Percentiles rank a stretch among this genome's conserved stretches.
Conservation (phyloP, 352 stramenopile genomes). For the Globisporangium barbulae region DNA sequence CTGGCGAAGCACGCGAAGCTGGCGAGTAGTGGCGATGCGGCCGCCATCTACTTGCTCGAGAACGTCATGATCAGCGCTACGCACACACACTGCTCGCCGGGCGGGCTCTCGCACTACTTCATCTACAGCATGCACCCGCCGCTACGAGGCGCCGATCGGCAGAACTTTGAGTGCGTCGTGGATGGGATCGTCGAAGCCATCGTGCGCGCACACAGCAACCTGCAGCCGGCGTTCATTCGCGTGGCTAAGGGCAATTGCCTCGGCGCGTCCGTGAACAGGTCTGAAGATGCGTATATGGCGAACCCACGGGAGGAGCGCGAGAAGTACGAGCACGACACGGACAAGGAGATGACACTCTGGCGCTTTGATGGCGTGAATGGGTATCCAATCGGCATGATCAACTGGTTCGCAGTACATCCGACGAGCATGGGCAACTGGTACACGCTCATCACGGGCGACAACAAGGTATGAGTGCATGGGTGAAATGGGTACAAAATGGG, state of each 20-base stretch:
- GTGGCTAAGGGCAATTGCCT: conserved; percentile 64
- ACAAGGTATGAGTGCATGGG: conserved; percentile 54
- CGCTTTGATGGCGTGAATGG: conserved; percentile 78
- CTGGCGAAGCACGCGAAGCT: conserved; percentile 50
- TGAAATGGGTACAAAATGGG: not conserved
- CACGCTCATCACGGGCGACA: conserved; percentile 91
- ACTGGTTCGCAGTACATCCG: conserved; percentile 93
- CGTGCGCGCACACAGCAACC: conserved; percentile 68
- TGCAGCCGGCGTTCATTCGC: conserved; percentile 60
- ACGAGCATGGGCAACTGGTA: conserved; percentile 94
- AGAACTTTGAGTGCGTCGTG: conserved; percentile 91
- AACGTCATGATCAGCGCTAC: conserved; percentile 91
- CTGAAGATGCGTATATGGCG: conserved; percentile 83
- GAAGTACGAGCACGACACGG: conserved; percentile 81
- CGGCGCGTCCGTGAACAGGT: conserved; percentile 87
- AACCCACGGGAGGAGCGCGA: conserved; percentile 83
- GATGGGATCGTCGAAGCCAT: conserved; percentile 85
- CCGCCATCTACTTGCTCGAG: conserved; percentile 46
- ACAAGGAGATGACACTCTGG: conserved; percentile 92
- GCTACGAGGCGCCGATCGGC: conserved; percentile 58
- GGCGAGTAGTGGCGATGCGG: conserved; percentile 10
- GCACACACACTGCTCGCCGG: conserved; percentile 90
- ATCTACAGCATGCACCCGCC: conserved; percentile 88
- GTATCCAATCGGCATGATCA: conserved; percentile 88
- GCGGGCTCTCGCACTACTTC: conserved; percentile 90